These are phyloP conservation scores for Paraphoma sp. DNA, from an alignment of 2,329 filamentous ascomycete genomes.

Conservation along the genomic window DNA sequence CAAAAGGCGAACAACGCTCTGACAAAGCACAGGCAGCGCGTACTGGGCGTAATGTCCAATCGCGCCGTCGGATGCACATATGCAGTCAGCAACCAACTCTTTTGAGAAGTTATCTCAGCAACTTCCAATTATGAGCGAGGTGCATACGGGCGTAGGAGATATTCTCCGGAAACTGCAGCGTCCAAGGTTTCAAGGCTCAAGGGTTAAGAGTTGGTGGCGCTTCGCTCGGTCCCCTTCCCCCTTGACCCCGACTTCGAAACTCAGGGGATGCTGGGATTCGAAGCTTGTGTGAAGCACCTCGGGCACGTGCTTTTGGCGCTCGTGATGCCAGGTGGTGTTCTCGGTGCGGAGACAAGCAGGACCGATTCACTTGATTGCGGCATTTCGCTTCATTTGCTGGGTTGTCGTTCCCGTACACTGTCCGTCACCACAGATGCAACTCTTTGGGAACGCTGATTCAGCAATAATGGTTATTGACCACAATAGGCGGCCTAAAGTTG, in stretches of 20 bases:
- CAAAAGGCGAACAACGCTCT: no score
- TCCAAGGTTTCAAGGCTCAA: background rate
- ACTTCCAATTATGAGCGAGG: background rate
- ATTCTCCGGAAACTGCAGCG: background rate
- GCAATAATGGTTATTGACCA: no score
- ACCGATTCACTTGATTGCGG: background rate
- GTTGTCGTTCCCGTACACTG: background rate
- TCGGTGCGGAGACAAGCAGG: background rate
- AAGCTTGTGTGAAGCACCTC: background rate
- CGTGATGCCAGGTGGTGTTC: background rate
- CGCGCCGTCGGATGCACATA: background rate
- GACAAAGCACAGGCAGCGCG: no score
- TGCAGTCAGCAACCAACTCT: background rate
- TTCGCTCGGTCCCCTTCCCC: background rate
- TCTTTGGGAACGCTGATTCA: no score
- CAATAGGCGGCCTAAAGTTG: no score
- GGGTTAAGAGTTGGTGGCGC: slow-evolving; percentile 6
- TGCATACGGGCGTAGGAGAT: slow-evolving; percentile 7
- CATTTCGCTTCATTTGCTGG: background rate
- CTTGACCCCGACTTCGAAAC: slow-evolving; percentile 17
- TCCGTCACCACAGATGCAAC: no score
- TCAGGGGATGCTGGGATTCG: background rate
- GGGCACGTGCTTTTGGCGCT: background rate
- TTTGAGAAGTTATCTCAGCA: slow-evolving; percentile 3
- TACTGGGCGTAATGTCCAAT: no score